Conservation (phyloP, 1,284 basidiomycete species). For the Melampsora occidentalis region DNA sequence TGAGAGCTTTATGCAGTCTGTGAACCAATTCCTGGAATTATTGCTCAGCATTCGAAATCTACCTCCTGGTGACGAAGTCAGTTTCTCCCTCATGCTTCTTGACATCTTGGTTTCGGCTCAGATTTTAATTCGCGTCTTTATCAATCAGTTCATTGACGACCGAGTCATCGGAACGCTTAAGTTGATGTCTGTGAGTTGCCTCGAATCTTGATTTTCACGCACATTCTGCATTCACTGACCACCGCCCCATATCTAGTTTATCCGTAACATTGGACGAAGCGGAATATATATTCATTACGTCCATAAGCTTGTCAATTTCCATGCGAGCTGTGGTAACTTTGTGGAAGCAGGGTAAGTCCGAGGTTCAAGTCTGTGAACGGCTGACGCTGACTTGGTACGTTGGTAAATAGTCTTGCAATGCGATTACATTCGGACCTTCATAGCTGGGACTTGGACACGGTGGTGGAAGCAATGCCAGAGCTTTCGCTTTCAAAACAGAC, state of each 20-base stretch:
- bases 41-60: constrained; percentile 83
- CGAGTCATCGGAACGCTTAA: constrained; percentile 86
- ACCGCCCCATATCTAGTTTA: constrained; percentile 35
- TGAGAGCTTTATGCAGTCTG: constrained; percentile 77
- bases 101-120: background rate
- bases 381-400: constrained; percentile 20
- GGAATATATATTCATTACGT: constrained; percentile 66
- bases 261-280: constrained; percentile 41
- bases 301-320: constrained; percentile 83
- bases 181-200: constrained; percentile 78
- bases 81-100: constrained; percentile 9
- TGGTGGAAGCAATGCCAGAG: constrained; percentile 59
- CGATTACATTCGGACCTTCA: constrained; percentile 84
- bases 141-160: constrained; percentile 72
- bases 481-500: constrained; percentile 85
- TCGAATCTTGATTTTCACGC: constrained; percentile 47
- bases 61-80: constrained; percentile 77
- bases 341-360: constrained; percentile 39
- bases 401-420: constrained; percentile 33
- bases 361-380: background rate
- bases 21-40: constrained; percentile 91
- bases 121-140: constrained; percentile 1
- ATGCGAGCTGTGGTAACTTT: constrained; percentile 49
- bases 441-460: constrained; percentile 70
- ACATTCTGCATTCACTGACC: constrained; percentile 50